These are phyloP conservation scores for Scutellaria galericulata DNA, from an alignment of 257 asterid genomes.

Conservation along the genomic window DNA sequence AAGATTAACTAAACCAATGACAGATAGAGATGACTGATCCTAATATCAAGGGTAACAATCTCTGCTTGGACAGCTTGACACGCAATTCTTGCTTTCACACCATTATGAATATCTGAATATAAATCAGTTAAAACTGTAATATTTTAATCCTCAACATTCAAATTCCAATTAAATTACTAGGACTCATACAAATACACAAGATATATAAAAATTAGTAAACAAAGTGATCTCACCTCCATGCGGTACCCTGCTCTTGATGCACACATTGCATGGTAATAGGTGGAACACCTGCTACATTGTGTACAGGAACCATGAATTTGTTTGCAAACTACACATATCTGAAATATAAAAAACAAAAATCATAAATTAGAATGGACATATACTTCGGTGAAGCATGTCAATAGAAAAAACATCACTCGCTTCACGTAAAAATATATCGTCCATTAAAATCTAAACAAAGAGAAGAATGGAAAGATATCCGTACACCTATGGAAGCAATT, in stretches of 20 bases:
- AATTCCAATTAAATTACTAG: slow-evolving; percentile 19
- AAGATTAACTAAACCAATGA: slow-evolving; percentile 1
- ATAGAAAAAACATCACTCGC: slow-evolving; percentile 15
- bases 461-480: slow-evolving; percentile 18
- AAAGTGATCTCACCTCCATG: slow-evolving; percentile 81
- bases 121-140: neutral
- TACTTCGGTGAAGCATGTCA: slow-evolving; percentile 29
- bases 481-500: slow-evolving; percentile 5
- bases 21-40: slow-evolving; percentile 19
- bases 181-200: slow-evolving; percentile 19
- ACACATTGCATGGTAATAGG: slow-evolving; percentile 93
- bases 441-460: slow-evolving; percentile 18
- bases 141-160: slow-evolving; percentile 12
- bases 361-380: slow-evolving; percentile 21
- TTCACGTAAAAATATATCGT: neutral
- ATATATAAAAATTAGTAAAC: slow-evolving; percentile 13
- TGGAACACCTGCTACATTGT: slow-evolving; percentile 93
- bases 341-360: slow-evolving; percentile 36
- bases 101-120: neutral
- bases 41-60: neutral
- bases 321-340: slow-evolving; percentile 98
- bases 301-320: slow-evolving; percentile 99
- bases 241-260: slow-evolving; percentile 97
- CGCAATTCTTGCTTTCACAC: slow-evolving; percentile 2
- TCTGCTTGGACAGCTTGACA: slow-evolving; percentile 7